Percentiles rank a stretch among this genome's conserved stretches.
Evolutionary conservation across 306 rosid species (phyloP).

Genomic region (Ammopiptanthus mongolicus): DNA sequence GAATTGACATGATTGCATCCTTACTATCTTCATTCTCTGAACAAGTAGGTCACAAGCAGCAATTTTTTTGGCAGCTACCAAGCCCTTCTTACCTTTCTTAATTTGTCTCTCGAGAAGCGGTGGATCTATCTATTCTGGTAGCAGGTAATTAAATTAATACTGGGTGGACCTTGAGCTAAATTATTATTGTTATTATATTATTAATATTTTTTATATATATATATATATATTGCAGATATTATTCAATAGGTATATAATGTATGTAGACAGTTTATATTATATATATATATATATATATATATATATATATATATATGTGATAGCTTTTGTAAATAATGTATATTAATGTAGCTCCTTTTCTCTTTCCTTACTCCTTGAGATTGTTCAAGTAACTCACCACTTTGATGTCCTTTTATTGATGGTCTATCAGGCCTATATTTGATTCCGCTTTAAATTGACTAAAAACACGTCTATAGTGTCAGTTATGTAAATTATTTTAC

Average conservation of each 20-base stretch:
- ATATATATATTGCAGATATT: background rate
- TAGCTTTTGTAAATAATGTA: background rate
- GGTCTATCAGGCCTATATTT: too few species aligned
- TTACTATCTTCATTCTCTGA: conserved; percentile 15
- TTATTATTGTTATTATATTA: background rate
- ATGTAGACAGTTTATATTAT: background rate
- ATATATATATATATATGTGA: background rate
- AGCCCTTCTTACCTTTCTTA: background rate
- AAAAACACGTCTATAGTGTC: too few species aligned
- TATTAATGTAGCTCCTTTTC: background rate
- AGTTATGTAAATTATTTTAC: too few species aligned
- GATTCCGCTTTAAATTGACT: too few species aligned
- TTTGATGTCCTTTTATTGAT: background rate
- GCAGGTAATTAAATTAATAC: background rate
- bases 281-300: too few species aligned
- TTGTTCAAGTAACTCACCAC: background rate
- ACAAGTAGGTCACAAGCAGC: conserved; percentile 12
- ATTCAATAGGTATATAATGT: conserved; percentile 5
- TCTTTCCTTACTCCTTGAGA: background rate
- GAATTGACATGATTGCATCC: conserved; percentile 8
- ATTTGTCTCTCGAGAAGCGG: background rate
- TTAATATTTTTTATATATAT: too few species aligned
- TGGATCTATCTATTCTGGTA: background rate
- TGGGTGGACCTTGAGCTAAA: background rate
- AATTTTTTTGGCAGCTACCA: conserved; percentile 19